phyloP scores from a whole-genome alignment of 2,329 filamentous ascomycete species.

The Venturia aucupariae region DNA sequence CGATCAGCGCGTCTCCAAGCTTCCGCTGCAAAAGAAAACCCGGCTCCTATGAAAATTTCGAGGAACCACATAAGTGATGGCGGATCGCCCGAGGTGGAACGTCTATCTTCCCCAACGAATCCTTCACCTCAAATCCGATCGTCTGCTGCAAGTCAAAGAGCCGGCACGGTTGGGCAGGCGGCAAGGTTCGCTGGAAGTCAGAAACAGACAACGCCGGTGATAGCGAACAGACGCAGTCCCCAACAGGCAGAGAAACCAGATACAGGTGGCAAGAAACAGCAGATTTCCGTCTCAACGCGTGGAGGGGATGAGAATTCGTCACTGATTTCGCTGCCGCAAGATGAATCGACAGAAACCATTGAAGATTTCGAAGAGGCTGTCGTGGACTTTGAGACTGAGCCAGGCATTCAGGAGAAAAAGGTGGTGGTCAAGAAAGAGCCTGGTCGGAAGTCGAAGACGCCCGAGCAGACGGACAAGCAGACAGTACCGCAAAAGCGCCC shows the following conservation, averaged over 20 bases:
- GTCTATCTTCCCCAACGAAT: not conserved
- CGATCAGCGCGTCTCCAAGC: not conserved
- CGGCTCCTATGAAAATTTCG: not conserved
- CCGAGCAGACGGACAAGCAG: not conserved
- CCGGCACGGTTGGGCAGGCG: not conserved
- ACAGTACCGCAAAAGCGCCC: not conserved
- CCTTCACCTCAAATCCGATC: not conserved
- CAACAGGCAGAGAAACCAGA: not conserved
- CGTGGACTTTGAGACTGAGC: not conserved
- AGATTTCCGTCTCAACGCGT: not conserved
- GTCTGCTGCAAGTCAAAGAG: not conserved
- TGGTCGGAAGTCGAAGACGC: not conserved
- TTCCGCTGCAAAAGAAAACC: not conserved
- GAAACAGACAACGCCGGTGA: too few relatives aligned
- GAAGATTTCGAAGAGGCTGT: not conserved
- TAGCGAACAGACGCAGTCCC: not conserved
- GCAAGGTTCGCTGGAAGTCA: not conserved
- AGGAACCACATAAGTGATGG: not conserved
- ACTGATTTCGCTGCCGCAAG: not conserved
- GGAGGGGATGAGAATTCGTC: not conserved
- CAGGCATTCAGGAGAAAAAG: not conserved
- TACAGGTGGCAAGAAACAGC: not conserved
- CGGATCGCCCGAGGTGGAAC: not conserved
- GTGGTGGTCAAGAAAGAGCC: not conserved
- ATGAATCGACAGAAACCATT: not conserved